Base-by-base conservation (phyloP, 148 eudicot species). In the Cornus suecica region DNA sequence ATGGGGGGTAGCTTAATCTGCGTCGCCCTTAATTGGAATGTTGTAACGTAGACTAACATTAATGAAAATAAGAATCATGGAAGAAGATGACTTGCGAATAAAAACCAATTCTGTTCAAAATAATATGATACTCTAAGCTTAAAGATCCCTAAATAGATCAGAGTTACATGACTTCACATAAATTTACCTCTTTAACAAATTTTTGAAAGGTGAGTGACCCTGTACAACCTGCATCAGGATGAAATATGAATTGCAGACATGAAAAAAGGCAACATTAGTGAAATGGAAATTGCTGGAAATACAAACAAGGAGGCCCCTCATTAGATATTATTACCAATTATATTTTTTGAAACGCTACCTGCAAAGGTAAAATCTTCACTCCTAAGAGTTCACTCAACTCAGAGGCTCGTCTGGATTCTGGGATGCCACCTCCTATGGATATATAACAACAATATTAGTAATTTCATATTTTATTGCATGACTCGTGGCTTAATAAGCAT, bases 341-440 rank as follows among this genome's bases (percentile, higher is more conserved):
- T 23, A 56, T 2, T 76, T 18, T 58, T 18, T 34, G 25, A 63
- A 9, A 65, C 34, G 64, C n/a, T 74, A 86, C 89, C 89, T 88
- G 87, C 61, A 83, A 82, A 74, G 91, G 86, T 63, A 82, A 71
- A 76, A 88, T 77, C 31, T 88, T 78, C 66, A 88, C 83, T 28
- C 86, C 86, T 30, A 88, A 82, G 75, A 88, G 73, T 68, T 84
- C 75, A 77, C 87, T 88, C 80, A 88, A 82, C 75, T 84, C 83
- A 52, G 63, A 70, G 73, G 91, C 89, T 68, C 87, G 78, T 75
- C 80, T 82, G 2, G 87, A 80, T 73, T 88, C 91, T 28, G 91
- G 87, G 58, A 84, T 74, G 51, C 89, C 89, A 64, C 91, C 87
- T 45, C 88, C 87, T 85, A 24, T 54, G 41, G 42, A 25, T 60